Percentiles rank a stretch among this genome's conserved stretches.
These are phyloP conservation scores for Hamamelis virginiana DNA, from an alignment of 164 flowering plant species.

Conservation along the genomic window DNA sequence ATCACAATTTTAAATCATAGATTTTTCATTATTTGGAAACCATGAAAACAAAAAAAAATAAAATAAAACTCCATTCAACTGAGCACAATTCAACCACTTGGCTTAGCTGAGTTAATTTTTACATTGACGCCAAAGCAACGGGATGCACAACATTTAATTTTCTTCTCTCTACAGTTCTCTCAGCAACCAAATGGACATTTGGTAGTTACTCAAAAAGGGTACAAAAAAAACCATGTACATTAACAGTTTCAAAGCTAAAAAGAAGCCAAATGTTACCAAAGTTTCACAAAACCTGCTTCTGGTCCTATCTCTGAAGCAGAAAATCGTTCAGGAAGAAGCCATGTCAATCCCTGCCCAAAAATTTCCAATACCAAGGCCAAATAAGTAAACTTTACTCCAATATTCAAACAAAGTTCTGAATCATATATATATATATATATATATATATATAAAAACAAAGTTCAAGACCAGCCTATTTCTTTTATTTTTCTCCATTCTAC, in stretches of 20 bases:
- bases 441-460: background rate
- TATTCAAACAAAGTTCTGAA: background rate
- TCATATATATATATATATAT: background rate
- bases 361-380: background rate
- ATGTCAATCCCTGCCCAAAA: constrained; percentile 78
- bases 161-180: background rate
- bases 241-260: constrained; percentile 12
- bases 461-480: background rate
- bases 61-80: background rate
- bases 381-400: background rate
- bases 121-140: background rate
- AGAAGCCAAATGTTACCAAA: constrained; percentile 82
- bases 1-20: background rate
- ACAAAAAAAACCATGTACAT: background rate
- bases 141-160: background rate
- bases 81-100: background rate
- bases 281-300: constrained; percentile 98
- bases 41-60: background rate
- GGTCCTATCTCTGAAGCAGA: constrained; percentile 91
- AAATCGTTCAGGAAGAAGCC: constrained; percentile 95
- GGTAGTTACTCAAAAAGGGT: background rate
- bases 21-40: background rate
- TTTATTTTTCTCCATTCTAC: background rate
- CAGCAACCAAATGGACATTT: background rate
- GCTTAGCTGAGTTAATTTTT: background rate